These are phyloP conservation scores for Arachis monticola DNA, from an alignment of 331 rosid genomes.

Conservation along the genomic window DNA sequence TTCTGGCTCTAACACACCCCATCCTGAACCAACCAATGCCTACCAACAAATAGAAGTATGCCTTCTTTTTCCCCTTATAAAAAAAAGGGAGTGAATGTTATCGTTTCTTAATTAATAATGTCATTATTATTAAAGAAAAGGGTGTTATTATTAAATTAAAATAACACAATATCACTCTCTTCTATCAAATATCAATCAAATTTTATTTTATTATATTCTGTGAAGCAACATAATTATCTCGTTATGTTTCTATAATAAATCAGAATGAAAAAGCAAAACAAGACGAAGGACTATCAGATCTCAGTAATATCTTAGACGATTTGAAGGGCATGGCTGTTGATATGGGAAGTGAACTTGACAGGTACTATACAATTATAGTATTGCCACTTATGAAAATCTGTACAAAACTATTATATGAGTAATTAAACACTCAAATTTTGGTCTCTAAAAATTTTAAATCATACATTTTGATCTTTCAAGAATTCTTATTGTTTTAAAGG, in stretches of 20 bases:
- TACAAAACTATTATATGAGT: too few relatives aligned
- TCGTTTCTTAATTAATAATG: too few relatives aligned
- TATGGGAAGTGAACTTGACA: conserved; percentile 89
- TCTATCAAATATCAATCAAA: too few relatives aligned
- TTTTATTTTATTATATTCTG: background rate
- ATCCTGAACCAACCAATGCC: conserved; percentile 54
- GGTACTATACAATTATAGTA: conserved; percentile 37
- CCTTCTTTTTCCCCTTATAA: background rate
- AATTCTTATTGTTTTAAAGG: too few relatives aligned
- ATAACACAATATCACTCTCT: too few relatives aligned
- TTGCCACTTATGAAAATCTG: background rate
- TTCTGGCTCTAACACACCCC: conserved; percentile 60
- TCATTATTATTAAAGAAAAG: too few relatives aligned
- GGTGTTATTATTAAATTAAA: too few relatives aligned
- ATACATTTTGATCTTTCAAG: too few relatives aligned
- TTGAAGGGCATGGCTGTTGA: conserved; percentile 86
- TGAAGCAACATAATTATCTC: background rate
- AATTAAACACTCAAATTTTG: too few relatives aligned
- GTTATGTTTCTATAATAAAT: background rate
- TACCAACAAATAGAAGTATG: conserved; percentile 78
- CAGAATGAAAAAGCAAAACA: conserved; percentile 85
- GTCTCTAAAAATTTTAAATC: too few relatives aligned
- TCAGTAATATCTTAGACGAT: conserved; percentile 89
- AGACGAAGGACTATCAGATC: conserved; percentile 81
- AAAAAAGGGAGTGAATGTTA: too few relatives aligned